These are phyloP conservation scores for Cunninghamia lanceolata DNA, from an alignment of 75 land plant genomes.

Conservation along the genomic window DNA sequence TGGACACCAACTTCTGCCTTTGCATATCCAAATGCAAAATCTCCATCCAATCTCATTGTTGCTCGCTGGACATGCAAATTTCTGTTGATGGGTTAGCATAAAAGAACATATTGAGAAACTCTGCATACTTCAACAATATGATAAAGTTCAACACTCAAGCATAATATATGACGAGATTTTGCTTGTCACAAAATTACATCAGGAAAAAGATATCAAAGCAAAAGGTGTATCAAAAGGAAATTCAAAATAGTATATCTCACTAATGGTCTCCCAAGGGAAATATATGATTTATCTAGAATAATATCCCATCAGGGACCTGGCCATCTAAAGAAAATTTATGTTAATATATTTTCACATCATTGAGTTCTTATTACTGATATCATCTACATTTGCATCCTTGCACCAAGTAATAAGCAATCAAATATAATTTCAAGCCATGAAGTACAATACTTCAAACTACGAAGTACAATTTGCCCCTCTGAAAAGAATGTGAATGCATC, in stretches of 20 bases:
- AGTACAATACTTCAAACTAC: not conserved
- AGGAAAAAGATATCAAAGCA: not conserved
- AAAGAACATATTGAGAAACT: not conserved
- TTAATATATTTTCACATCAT: not conserved
- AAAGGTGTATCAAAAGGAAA: not conserved
- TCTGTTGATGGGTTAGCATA: constrained; percentile 1
- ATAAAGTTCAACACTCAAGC: not conserved
- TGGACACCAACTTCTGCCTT: constrained; percentile 98
- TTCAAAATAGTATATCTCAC: not conserved
- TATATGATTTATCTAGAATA: not conserved
- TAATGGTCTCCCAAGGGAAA: not conserved
- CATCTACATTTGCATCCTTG: not conserved
- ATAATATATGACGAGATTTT: not conserved
- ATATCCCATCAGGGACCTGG: not conserved
- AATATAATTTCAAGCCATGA: not conserved
- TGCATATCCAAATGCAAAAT: constrained; percentile 95
- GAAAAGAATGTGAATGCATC: not conserved
- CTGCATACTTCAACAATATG: not conserved
- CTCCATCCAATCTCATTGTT: constrained; percentile 93
- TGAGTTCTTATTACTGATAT: not conserved
- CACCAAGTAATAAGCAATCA: not conserved
- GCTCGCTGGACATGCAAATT: constrained; percentile 56
- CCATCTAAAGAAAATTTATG: not conserved
- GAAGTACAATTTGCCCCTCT: not conserved
- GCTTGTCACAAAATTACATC: not conserved